A percentile compares a stretch with the other conserved stretches of the same genome.
These are phyloP conservation scores for Fraxinus xanthoxyloides DNA, from an alignment of 305 asterid genomes.

Conservation along the genomic window DNA sequence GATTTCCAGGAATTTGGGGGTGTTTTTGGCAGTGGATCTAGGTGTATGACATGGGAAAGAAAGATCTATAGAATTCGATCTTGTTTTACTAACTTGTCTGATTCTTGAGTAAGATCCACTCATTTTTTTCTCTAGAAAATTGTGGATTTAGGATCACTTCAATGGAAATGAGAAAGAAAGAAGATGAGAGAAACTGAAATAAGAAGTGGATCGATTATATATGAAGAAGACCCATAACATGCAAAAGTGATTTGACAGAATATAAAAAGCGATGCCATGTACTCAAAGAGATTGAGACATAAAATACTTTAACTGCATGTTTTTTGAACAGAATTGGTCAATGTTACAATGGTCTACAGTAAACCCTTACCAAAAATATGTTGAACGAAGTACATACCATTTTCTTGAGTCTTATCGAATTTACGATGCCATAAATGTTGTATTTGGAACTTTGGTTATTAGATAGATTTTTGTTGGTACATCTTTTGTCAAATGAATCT, in stretches of 20 bases:
- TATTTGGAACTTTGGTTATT: not conserved
- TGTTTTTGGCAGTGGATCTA: conserved; percentile 6
- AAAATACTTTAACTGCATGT: not conserved
- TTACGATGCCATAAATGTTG: not conserved
- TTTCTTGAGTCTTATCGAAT: not conserved
- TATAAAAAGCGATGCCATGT: not conserved
- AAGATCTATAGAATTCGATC: conserved; percentile 31
- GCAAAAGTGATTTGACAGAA: not conserved
- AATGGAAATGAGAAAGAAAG: not conserved
- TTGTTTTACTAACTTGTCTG: conserved; percentile 4
- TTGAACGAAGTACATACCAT: not conserved
- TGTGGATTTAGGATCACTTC: not conserved
- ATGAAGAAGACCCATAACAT: not conserved
- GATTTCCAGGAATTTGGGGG: not conserved
- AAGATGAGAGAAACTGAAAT: not conserved
- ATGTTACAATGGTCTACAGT: not conserved
- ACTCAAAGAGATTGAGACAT: not conserved
- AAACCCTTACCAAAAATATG: not conserved
- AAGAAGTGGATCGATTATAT: not conserved
- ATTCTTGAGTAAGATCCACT: conserved; percentile 24
- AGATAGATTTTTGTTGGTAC: not conserved
- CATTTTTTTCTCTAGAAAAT: conserved; percentile 5
- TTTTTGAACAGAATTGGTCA: not conserved
- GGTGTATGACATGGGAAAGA: conserved; percentile 11
- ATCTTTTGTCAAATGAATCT: not conserved